Conservation (phyloP, 208 protist genomes). For the Leishmania braziliensis region DNA sequence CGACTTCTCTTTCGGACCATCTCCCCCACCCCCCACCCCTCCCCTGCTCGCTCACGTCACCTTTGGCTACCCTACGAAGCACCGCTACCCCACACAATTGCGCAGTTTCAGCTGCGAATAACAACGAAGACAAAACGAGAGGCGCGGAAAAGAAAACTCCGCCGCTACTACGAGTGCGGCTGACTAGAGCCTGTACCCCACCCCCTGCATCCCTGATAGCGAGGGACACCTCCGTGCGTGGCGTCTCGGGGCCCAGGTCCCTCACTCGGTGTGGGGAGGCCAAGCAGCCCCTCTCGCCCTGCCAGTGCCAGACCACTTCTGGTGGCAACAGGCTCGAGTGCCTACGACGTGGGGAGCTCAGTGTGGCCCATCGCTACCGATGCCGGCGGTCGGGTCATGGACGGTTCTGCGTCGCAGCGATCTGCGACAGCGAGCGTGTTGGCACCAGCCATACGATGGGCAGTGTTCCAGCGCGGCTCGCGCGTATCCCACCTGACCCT, state of each 20-base stretch:
- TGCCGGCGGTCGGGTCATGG: not conserved
- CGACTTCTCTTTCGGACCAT: slow-evolving; percentile 3
- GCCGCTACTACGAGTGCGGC: too few relatives aligned
- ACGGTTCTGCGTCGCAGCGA: not conserved
- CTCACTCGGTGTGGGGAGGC: too few relatives aligned
- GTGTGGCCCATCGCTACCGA: not conserved
- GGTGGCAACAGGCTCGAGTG: not conserved
- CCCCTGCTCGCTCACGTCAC: too few relatives aligned
- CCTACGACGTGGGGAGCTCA: not conserved
- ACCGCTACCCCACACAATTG: too few relatives aligned
- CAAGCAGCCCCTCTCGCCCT: too few relatives aligned
- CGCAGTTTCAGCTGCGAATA: too few relatives aligned
- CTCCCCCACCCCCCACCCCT: not conserved
- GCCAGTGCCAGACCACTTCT: not conserved
- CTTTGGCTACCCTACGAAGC: too few relatives aligned
- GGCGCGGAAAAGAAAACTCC: too few relatives aligned
- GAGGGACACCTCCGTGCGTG: not conserved
- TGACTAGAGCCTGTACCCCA: too few relatives aligned
- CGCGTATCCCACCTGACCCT: not conserved
- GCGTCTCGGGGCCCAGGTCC: not conserved
- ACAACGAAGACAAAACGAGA: too few relatives aligned
- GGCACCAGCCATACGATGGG: not conserved
- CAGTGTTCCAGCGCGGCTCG: not conserved
- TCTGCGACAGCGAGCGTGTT: not conserved
- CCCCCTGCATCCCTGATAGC: not conserved